Evolutionary conservation across 169 alveolate genomes (phyloP).

Genomic region (Plasmodium cynomolgi): DNA sequence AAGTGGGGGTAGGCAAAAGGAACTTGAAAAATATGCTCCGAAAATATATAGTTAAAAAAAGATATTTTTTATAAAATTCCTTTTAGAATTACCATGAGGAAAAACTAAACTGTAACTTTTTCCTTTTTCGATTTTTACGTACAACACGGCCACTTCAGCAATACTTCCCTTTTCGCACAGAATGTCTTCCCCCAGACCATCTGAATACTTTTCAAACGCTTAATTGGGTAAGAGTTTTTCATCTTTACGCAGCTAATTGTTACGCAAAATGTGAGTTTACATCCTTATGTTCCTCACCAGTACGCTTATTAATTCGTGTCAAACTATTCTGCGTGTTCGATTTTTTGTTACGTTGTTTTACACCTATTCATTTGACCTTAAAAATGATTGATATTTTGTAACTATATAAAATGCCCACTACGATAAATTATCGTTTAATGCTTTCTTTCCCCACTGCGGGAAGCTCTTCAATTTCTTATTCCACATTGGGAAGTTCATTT

Average conservation of each 20-base stretch:
- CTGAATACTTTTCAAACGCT: background rate
- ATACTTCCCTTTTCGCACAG: background rate
- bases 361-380: background rate
- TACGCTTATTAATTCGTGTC: background rate
- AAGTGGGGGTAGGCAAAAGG: background rate
- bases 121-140: background rate
- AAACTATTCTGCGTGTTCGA: background rate
- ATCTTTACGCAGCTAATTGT: background rate
- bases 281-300: background rate
- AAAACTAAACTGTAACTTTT: background rate
- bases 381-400: background rate
- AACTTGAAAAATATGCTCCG: background rate
- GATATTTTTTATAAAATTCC: background rate
- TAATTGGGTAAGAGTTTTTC: background rate
- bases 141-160: background rate
- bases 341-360: background rate
- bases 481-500: background rate
- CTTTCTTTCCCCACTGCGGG: background rate
- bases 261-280: background rate
- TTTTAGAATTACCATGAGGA: background rate
- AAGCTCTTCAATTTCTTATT: background rate
- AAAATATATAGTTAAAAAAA: background rate
- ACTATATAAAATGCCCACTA: background rate
- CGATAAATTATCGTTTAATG: background rate
- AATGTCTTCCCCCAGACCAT: background rate